Evolutionary conservation across 768 basidiomycete genomes (phyloP), one percentile per base, ranked within the genome.

Genomic region (Punctularia strigosozonata): DNA sequence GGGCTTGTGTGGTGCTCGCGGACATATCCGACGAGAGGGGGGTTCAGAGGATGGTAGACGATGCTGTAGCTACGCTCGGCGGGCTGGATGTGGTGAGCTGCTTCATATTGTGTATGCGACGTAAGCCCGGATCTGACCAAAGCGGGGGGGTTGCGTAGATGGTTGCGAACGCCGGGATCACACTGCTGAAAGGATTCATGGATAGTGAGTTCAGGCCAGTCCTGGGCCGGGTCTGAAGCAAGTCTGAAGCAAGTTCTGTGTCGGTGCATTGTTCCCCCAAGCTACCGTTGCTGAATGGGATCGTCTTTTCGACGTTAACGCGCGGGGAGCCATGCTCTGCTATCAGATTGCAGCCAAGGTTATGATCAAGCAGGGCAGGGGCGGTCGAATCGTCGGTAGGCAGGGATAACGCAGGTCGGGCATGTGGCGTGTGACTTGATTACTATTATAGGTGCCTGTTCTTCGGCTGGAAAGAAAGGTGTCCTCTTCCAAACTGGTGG

Each of bases 1-100:
- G 44, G 33, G 46, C 55, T 3, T 30, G 48, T 5, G 25, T 48
- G 17, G 51, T 60, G 1, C 36, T 55, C 8, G 68, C 54, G 2
- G 68, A 74, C 41, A 64, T 75, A 2, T 48, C 56, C 6, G 30
- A 48, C 2, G 71, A 74, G 38, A 46, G 45, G 1, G 59, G 69
- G 6, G 70, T 75, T 2, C 52, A 62, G 39, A 39, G 20, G 5
- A 58, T 73, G 53, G 51, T 76, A 2, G 53, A 54, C 3, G 37
- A 38, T 1, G 48, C 50, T 10, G 47, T 53, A 1, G 28, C 51
- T 5, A 44, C 47, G 7, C 52, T 72, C 6, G 72, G 71, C 2
- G 50, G 63, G 3, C 43, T 76, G 15, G 67, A 73, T 43, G 68
- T 70, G 14, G 72, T 71, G 35, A 42, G 70, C 51, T 3, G 6